Base-by-base conservation (phyloP, 2,329 filamentous ascomycete species). In the Cytospora mali region DNA sequence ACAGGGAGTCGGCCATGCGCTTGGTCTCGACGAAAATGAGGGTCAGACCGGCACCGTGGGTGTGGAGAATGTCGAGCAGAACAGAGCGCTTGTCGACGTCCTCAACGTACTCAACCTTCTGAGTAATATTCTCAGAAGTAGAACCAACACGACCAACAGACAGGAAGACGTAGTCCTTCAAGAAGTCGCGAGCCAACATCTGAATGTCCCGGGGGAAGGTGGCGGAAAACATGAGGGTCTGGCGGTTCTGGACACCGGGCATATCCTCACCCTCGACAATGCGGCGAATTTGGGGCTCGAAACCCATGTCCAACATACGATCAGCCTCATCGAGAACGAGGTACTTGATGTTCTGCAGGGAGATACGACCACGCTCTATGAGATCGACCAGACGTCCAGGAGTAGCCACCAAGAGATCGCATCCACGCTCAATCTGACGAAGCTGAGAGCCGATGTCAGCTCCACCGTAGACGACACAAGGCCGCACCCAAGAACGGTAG, bases 231-330 rank as follows among this genome's bases (percentile, higher is more conserved):
- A 99, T 99, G 83, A 99, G 94, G 61, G 95, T 99, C 81, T 99
- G 95, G 74, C 95, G 93, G 71, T 85, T 82, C 69, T 88, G 81
- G 65, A 94, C 91, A 58, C 79, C 78, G 62, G 95, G 95, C 95
- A 99, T 99, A 73, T 99, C 95, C 81, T 98, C 95, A 65, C 93
- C 93, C 80, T 98, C 94, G 52, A 99, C 95, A 73, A 99, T 98
- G 72, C 94, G 91, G 74, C 95, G 93, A 75, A 99, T 99, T 82
- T 99, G 95, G 73, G 95, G 95, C 84, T 99, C 95, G 85, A 99
- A 99, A 95, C 95, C 95, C 95, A 99, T 99, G 86, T 99, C 95
- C 85, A 99, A 85, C 95, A 99, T 99, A 77, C 95, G 95, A 83
- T 99, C 95, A 78, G 95, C 95, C 87, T 99, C 95, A 72, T 99